phyloP scores from a whole-genome alignment of 2,329 filamentous ascomycete species.

The Pseudogymnoascus sp. region DNA sequence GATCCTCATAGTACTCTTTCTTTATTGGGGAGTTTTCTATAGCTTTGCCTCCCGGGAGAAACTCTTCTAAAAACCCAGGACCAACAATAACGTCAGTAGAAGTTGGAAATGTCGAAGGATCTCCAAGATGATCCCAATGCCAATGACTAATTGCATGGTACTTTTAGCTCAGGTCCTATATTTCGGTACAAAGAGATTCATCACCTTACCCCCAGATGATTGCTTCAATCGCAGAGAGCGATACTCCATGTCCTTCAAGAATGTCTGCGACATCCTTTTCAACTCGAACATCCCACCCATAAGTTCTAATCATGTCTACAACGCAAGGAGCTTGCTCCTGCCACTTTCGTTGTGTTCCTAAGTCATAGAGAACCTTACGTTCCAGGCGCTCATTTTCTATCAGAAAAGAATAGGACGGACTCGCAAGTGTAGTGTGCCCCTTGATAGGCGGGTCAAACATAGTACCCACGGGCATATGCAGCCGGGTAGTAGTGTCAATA shows the following conservation, averaged over 20 bases:
- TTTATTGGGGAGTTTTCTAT: conserved; percentile 33
- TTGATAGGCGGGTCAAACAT: background rate
- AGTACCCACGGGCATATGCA: background rate
- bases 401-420: conserved; percentile 19
- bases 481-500: background rate
- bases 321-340: conserved; percentile 20
- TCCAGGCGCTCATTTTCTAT: conserved; percentile 21
- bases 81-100: conserved; percentile 40
- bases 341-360: conserved; percentile 23
- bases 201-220: background rate
- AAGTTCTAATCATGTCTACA: conserved; percentile 9
- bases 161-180: background rate
- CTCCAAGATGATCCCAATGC: conserved; percentile 38
- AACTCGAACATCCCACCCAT: conserved; percentile 12
- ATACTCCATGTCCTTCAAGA: conserved; percentile 16
- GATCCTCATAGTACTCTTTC: conserved; percentile 34
- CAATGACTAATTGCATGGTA: conserved; percentile 22
- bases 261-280: conserved; percentile 21
- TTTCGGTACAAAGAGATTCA: conserved; percentile 4
- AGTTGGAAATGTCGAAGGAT: conserved; percentile 36
- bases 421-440: background rate
- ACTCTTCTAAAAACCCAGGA: conserved; percentile 38
- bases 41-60: conserved; percentile 39
- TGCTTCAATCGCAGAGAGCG: conserved; percentile 14
- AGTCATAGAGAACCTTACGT: conserved; percentile 23